Evolutionary conservation across 805 yeast species (phyloP), one percentile per base, ranked within the genome.

Genomic region (Vanderwaltozyma tropicalis): DNA sequence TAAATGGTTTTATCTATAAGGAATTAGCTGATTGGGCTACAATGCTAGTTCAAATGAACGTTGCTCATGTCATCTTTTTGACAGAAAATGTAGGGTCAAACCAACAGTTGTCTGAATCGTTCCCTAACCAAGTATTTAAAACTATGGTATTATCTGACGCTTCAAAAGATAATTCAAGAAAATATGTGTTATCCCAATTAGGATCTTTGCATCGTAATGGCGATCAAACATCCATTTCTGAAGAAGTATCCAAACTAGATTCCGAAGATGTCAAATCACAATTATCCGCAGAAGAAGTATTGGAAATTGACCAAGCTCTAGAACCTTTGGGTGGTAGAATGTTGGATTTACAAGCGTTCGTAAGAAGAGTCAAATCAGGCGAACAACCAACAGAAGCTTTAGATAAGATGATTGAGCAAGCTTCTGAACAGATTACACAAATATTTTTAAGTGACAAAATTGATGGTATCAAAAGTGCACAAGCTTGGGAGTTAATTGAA

Each of bases 271-370:
- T 7, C 5, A 22, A 38, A 28, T 12, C 12, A 13, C 7, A 14
- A 8, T 11, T 42, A 35, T 27, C 43, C 19, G 48, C 48, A 5
- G 46, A 48, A 17, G 43, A 57, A 5, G 43, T 48, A 11, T 43
- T 52, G 2, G 68, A 67, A 9, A 66, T 87, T 18, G 78, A 74
- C 18, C 59, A 63, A 5, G 71, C 78, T 24, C 62, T 88, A 25
- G 74, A 65, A 20, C 94, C 95, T 11, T 62, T 92, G 20, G 98
- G 98, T 16, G 98, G 98, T 29, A 76, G 98, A 44, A 82, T 89
- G 88, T 68, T 87, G 32, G 98, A 92, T 57, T 67, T 92, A 36
- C 96, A 92, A 59, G 80, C 89, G 21, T 87, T 85, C 61, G 81
- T 81, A 1, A 73, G 97, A 54, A 80, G 97, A 36, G 73, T 92